phyloP scores from a whole-genome alignment of 345 rosid genomes.

The Toxicodendron radicans region DNA sequence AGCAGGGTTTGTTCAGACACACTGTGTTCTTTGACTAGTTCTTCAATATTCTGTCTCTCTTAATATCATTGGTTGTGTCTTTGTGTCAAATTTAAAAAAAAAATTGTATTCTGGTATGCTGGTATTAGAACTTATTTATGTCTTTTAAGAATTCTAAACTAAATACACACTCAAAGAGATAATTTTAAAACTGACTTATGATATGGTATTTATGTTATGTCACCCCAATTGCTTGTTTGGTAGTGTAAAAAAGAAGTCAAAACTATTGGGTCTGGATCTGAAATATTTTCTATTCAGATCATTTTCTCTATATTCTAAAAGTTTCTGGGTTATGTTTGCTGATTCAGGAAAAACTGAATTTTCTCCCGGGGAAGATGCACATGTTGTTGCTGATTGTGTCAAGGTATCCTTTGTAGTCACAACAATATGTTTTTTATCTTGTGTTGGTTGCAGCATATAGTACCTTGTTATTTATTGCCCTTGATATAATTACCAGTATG shows the following conservation, averaged over 20 bases:
- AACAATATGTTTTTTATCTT: slow-evolving; percentile 10
- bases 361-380: slow-evolving; percentile 74
- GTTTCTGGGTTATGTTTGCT: slow-evolving; percentile 17
- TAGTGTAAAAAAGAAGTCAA: slow-evolving; percentile 16
- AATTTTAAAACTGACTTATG: neutral
- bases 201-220: neutral
- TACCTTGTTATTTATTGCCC: slow-evolving; percentile 23
- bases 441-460: slow-evolving; percentile 2
- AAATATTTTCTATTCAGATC: neutral
- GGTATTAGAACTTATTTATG: neutral
- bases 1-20: slow-evolving; percentile 64
- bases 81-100: slow-evolving; percentile 14
- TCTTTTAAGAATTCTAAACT: neutral
- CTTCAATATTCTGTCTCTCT: slow-evolving; percentile 11
- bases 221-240: neutral
- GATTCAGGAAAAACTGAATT: slow-evolving; percentile 79
- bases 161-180: neutral
- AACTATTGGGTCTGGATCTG: slow-evolving; percentile 3
- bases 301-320: neutral
- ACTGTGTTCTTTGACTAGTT: slow-evolving; percentile 9
- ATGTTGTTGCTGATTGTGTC: slow-evolving; percentile 89
- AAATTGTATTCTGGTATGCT: neutral
- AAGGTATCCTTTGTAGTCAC: slow-evolving; percentile 52
- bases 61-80: neutral
- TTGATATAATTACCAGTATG: slow-evolving; percentile 53